These are phyloP conservation scores for Emmonsiellopsis sp. DNA, from an alignment of 2,329 filamentous ascomycete genomes.

Conservation along the genomic window DNA sequence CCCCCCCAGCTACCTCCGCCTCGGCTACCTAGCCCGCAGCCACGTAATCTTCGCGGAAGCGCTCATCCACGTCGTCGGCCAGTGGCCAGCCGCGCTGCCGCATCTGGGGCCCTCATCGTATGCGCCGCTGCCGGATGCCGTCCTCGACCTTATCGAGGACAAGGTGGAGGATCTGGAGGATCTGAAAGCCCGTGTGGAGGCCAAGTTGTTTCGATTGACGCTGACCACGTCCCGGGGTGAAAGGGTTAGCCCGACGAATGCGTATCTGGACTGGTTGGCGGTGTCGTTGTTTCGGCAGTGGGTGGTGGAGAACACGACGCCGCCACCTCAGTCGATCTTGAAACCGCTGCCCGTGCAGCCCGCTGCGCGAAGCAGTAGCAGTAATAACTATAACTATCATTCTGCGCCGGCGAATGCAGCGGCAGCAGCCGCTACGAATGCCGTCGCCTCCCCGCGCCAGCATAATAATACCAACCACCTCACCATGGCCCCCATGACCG, in stretches of 20 bases:
- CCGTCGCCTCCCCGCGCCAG: too few relatives aligned
- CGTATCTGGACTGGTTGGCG: constrained; percentile 82
- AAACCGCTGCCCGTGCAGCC: constrained; percentile 15
- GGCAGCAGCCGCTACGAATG: neutral
- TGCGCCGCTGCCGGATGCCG: constrained; percentile 56
- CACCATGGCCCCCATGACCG: constrained; percentile 2
- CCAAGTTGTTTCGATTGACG: constrained; percentile 69
- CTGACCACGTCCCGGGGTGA: constrained; percentile 73
- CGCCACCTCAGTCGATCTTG: constrained; percentile 48
- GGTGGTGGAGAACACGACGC: constrained; percentile 81
- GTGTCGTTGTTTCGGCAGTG: constrained; percentile 84
- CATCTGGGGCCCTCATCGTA: constrained; percentile 54
- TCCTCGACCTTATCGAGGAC: constrained; percentile 85
- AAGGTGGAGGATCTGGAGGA: constrained; percentile 90
- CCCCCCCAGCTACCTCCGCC: constrained; percentile 79
- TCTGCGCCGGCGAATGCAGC: neutral
- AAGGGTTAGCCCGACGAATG: constrained; percentile 66
- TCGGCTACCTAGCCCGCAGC: constrained; percentile 76
- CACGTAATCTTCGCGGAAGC: constrained; percentile 80
- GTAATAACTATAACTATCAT: constrained; percentile 12
- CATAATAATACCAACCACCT: neutral
- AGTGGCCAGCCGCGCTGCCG: constrained; percentile 76
- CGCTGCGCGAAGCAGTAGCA: constrained; percentile 9
- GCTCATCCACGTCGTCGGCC: constrained; percentile 84
- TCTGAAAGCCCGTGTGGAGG: constrained; percentile 67